A percentile compares a stretch with the other conserved stretches of the same genome.
phyloP scores from a whole-genome alignment of 108 stramenopile species.

The Pelagomonas calceolata region DNA sequence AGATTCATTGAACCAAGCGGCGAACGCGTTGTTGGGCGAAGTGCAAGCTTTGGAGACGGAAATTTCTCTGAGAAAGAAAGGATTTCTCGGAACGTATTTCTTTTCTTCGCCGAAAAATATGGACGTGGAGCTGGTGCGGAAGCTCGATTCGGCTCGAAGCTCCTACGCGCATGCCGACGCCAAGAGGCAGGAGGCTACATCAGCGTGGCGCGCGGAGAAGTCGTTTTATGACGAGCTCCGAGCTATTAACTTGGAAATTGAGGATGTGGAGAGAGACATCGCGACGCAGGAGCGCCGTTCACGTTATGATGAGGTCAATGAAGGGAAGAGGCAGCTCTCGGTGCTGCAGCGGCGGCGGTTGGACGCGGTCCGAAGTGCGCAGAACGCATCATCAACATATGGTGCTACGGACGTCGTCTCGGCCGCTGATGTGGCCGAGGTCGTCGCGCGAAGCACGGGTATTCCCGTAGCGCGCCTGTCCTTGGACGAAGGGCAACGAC shows the following conservation, averaged over 20 bases:
- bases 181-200: not conserved
- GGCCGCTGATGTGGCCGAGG: slow-evolving; percentile 64
- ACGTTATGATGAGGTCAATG: slow-evolving; percentile 31
- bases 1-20: slow-evolving; percentile 67
- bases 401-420: slow-evolving; percentile 58
- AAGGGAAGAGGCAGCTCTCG: not conserved
- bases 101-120: no score
- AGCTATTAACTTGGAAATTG: slow-evolving; percentile 17
- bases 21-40: slow-evolving; percentile 86
- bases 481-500: slow-evolving; percentile 68
- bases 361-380: not conserved
- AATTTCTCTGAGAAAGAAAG: slow-evolving; percentile 17
- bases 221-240: slow-evolving; percentile 17
- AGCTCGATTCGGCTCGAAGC: not conserved
- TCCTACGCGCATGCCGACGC: not conserved
- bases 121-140: not conserved
- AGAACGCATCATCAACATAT: not conserved
- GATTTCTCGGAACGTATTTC: slow-evolving; percentile 4
- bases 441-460: slow-evolving; percentile 67
- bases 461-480: slow-evolving; percentile 57
- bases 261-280: slow-evolving; percentile 40
- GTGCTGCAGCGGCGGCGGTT: not conserved
- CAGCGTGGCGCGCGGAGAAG: slow-evolving; percentile 2
- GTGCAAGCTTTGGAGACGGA: slow-evolving; percentile 59
- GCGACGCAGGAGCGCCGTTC: slow-evolving; percentile 38